Base-by-base conservation (phyloP, 495 filamentous ascomycete genomes). In the Hypoxylon lienhwacheense region DNA sequence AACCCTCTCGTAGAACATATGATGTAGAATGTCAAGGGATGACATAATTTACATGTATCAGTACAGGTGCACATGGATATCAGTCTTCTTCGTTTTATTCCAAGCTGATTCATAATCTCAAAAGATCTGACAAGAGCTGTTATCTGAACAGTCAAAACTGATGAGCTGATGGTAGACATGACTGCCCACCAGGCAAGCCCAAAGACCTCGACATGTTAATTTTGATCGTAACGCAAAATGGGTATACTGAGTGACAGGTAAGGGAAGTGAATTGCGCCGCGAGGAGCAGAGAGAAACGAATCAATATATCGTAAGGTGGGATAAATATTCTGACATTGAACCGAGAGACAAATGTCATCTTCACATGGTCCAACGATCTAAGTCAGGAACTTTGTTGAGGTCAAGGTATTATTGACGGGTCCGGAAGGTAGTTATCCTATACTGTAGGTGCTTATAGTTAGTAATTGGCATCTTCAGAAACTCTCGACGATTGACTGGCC, bases 41-140 rank as follows among this genome's bases (percentile, higher is more conserved):
- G 46, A 55, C 46, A 43, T 61, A 52, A 19, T 50, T 58, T 63
- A 63, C 59, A 58, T 58, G n/a, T n/a, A 54, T 16, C 53, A 55
- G 44, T 61, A 61, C 58, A 61, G 42, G 50, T 54, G 44, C 53
- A 50, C 54, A 46, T 59, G 32, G 59, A 24, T 48, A 46, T 53
- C 20, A 45, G 4, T 41, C 21, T 35, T 40, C 24, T 34, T 28
- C 49, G 26, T 44, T 28, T 47, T 48, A 49, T 50, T 55, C 61
- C 47, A 28, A 12, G 42, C 21, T 37, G 21, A 49, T 25, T 56
- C 56, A 40, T 53, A 10, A 47, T 48, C 47, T 41, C 32, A 53
- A 55, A 64, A 5, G 37, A 37, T 20, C 17, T 24, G 15, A 25
- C 34, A 44, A 46, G 33, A 53, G 33, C 43, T 42, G 48, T 42